A percentile compares a stretch with the other conserved stretches of the same genome.
phyloP scores from a whole-genome alignment of 371 early-diverging fungal species.

The Coemansia sp. region DNA sequence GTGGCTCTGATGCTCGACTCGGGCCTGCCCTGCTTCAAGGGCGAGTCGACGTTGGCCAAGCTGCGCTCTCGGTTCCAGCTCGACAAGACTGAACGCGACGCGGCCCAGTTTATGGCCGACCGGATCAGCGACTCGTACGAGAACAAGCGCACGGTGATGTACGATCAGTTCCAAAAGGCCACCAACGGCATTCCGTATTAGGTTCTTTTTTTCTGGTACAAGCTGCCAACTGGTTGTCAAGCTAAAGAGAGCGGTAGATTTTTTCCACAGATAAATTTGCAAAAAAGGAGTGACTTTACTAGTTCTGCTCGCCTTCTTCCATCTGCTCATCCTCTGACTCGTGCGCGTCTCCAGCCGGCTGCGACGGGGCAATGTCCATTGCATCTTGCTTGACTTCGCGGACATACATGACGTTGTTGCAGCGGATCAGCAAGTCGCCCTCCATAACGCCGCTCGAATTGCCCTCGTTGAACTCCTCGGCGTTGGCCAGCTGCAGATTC shows the following conservation, averaged over 20 bases:
- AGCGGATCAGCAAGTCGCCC: slow-evolving; percentile 93
- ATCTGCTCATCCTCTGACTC: slow-evolving; percentile 19
- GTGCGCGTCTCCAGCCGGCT: neutral
- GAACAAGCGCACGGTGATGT: slow-evolving; percentile 83
- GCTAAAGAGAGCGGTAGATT: too few species aligned
- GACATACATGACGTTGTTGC: slow-evolving; percentile 87
- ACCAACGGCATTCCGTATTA: slow-evolving; percentile 77
- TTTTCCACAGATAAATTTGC: too few species aligned
- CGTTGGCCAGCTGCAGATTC: slow-evolving; percentile 94
- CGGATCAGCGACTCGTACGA: slow-evolving; percentile 89
- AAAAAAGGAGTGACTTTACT: too few species aligned
- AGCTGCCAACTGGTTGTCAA: too few species aligned
- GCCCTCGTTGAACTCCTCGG: slow-evolving; percentile 95
- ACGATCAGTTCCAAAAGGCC: slow-evolving; percentile 87
- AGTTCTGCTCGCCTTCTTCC: slow-evolving; percentile 12
- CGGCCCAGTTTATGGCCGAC: slow-evolving; percentile 93
- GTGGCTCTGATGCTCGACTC: slow-evolving; percentile 94
- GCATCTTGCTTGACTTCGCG: slow-evolving; percentile 55
- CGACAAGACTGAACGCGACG: slow-evolving; percentile 85
- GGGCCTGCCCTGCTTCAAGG: slow-evolving; percentile 98
- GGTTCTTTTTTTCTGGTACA: neutral
- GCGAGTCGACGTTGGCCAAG: slow-evolving; percentile 79
- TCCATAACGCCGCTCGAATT: slow-evolving; percentile 75
- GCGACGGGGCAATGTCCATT: neutral
- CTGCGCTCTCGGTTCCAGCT: slow-evolving; percentile 89